phyloP scores from a whole-genome alignment of 2,329 filamentous ascomycete species.

The Didymella keratinophila region DNA sequence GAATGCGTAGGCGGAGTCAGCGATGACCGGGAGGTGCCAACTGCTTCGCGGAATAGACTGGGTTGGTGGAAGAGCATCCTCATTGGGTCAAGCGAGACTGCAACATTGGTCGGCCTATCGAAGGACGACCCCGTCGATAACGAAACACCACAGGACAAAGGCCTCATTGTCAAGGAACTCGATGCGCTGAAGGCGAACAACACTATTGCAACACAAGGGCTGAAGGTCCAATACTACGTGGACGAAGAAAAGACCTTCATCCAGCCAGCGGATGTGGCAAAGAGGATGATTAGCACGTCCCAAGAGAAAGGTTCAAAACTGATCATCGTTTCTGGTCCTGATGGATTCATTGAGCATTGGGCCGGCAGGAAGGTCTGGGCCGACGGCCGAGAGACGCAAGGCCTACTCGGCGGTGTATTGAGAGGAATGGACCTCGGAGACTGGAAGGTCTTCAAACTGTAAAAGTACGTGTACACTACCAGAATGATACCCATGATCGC shows the following conservation, averaged over 20 bases:
- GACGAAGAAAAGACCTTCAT: conserved; percentile 80
- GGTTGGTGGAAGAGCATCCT: conserved; percentile 43
- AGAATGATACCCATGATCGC: conserved; percentile 18
- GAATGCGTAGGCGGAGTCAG: conserved; percentile 71
- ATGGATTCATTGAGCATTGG: conserved; percentile 84
- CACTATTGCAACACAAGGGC: conserved; percentile 24
- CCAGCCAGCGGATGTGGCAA: conserved; percentile 48
- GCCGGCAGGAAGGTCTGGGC: conserved; percentile 82
- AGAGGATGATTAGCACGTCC: conserved; percentile 28
- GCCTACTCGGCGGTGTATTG: conserved; percentile 73
- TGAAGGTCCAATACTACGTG: conserved; percentile 75
- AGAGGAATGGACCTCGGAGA: conserved; percentile 65
- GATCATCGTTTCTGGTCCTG: conserved; percentile 87
- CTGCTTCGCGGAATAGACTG: conserved; percentile 18
- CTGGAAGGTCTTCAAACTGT: conserved; percentile 68
- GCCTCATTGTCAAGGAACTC: conserved; percentile 68
- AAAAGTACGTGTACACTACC: conserved; percentile 24
- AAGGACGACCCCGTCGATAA: conserved; percentile 9
- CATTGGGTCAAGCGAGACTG: conserved; percentile 24
- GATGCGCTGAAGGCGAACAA: conserved; percentile 62
- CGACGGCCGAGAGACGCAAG: conserved; percentile 76
- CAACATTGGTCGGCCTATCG: conserved; percentile 13
- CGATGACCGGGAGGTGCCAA: conserved; percentile 47
- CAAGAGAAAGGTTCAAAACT: conserved; percentile 64
- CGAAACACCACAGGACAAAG: conserved; percentile 35